Evolutionary conservation across 805 yeast species (phyloP), one percentile per base, ranked within the genome.

Genomic region (Nakazawaea ambrosiae): DNA sequence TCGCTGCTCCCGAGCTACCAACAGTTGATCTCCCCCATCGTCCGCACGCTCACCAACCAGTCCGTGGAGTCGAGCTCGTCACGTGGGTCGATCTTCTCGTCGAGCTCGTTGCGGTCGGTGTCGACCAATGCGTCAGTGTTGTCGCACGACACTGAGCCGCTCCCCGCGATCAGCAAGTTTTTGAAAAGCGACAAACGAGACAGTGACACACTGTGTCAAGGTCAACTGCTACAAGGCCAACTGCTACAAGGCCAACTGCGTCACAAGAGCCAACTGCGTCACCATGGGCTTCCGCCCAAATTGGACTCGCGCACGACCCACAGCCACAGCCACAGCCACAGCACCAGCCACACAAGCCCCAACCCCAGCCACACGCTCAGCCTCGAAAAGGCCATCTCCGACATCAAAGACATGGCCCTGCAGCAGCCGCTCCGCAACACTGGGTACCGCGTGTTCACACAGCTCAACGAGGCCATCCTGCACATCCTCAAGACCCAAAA

Each of bases 391-490:
- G 41, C 46, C 12, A 44, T 45, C 11, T 42, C 49, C 12, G 50
- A 50, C 36, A 42, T 45, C 14, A 43, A 50, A 10, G 43, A 42
- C 5, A 24, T 45, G 10, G 33, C 34, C 32, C n/a, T 12, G 2
- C 12, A 27, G 8, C 17, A n/a, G 19, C 35, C 34, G 12, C n/a
- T n/a, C n/a, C 5, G 34, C 16, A 49, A 46, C 25, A 37, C 53
- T 5, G 60, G 60, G 4, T 48, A 45, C 30, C 40, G 29, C 23
- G 54, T 53, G 11, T 55, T 50, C 39, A 41, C 40, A 11, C 54
- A 54, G 36, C 41, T 55, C 10, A 53, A 48, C 38, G 40, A 43
- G 4, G 46, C 33, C 41, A 17, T 29, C 45, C 20, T 42, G 44
- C 27, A 37, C 31, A 22, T 31, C 15, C 27, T 37, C 20, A 33